These are phyloP conservation scores for Lentinula detonsa DNA, from an alignment of 768 basidiomycete genomes.

Conservation along the genomic window DNA sequence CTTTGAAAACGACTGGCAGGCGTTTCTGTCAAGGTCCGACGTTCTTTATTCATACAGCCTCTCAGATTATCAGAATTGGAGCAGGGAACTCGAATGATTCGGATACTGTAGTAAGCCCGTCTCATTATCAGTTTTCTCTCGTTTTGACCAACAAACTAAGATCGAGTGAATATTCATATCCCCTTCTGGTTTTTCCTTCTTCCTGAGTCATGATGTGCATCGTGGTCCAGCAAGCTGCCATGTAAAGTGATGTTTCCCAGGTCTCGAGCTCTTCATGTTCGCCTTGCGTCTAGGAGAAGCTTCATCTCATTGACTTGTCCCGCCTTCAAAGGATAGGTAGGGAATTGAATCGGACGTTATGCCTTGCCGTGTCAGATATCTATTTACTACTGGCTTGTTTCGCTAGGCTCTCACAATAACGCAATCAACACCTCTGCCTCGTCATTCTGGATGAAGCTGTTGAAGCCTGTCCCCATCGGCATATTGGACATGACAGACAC, in stretches of 20 bases:
- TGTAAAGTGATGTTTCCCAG: neutral
- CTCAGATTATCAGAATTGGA: neutral
- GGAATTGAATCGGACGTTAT: neutral
- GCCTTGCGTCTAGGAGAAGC: neutral
- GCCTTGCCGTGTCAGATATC: neutral
- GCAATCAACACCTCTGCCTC: too few species aligned
- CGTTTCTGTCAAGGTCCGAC: neutral
- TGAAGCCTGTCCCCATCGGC: too few species aligned
- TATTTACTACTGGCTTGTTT: neutral
- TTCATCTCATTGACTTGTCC: neutral
- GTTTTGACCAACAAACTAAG: neutral
- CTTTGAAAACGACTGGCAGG: neutral
- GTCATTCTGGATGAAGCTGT: too few species aligned
- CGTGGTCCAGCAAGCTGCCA: neutral
- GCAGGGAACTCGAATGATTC: neutral
- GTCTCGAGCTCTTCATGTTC: neutral
- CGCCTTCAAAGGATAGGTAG: neutral
- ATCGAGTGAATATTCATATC: neutral
- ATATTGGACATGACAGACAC: too few species aligned
- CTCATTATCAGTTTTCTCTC: neutral
- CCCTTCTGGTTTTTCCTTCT: constrained; percentile 1
- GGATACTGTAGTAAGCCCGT: neutral
- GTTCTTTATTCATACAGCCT: neutral
- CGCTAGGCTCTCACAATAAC: too few species aligned
- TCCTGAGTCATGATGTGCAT: neutral